phyloP scores from a whole-genome alignment of 352 stramenopile genomes.

The Globisporangium iwayamae region DNA sequence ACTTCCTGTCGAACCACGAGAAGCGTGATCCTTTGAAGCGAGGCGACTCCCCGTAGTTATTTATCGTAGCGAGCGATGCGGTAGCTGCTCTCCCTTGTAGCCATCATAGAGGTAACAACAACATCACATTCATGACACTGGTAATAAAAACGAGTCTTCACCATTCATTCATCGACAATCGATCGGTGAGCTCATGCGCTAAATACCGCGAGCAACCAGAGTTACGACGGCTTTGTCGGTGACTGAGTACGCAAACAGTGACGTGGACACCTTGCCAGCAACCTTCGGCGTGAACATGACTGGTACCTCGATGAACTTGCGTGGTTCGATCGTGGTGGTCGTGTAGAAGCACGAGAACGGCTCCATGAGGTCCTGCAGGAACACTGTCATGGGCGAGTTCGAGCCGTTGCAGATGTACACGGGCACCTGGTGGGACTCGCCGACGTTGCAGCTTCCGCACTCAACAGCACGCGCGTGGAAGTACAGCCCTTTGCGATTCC shows the following conservation, averaged over 20 bases:
- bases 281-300: slow-evolving; percentile 75
- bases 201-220: slow-evolving; percentile 66
- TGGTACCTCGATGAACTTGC: slow-evolving; percentile 84
- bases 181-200: slow-evolving; percentile 6
- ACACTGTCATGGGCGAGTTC: slow-evolving; percentile 75
- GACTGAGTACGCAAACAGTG: slow-evolving; percentile 76
- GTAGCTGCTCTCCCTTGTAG: background rate
- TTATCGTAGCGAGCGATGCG: slow-evolving; percentile 9
- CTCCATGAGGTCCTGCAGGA: slow-evolving; percentile 72
- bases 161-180: slow-evolving; percentile 4
- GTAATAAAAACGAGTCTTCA: slow-evolving; percentile 13
- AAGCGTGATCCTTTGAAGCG: slow-evolving; percentile 27
- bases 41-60: slow-evolving; percentile 15
- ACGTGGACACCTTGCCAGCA: slow-evolving; percentile 78
- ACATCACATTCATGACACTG: background rate
- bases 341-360: slow-evolving; percentile 75
- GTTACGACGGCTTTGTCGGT: slow-evolving; percentile 77
- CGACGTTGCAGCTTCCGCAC: slow-evolving; percentile 67
- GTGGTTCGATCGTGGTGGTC: slow-evolving; percentile 72
- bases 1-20: slow-evolving; percentile 59
- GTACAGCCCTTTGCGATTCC: slow-evolving; percentile 69
- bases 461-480: slow-evolving; percentile 85
- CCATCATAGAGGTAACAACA: slow-evolving; percentile 14
- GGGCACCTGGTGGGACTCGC: slow-evolving; percentile 72
- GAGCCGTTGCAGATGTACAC: slow-evolving; percentile 88